These are phyloP conservation scores for Amphibolis antarctica DNA, from an alignment of 106 monocot species.

Conservation along the genomic window DNA sequence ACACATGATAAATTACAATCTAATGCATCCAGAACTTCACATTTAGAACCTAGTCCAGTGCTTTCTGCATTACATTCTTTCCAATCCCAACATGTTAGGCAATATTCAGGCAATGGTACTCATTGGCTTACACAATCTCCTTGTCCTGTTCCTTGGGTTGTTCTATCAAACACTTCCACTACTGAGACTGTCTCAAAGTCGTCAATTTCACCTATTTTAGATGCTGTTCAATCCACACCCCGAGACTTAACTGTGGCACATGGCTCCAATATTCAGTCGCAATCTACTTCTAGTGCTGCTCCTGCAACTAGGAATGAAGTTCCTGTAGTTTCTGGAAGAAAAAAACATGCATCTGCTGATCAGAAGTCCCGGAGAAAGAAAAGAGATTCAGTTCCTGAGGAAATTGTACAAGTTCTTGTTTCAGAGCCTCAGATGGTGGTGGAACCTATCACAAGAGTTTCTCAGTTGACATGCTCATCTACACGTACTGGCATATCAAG, in stretches of 20 bases:
- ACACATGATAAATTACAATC: slow-evolving; percentile 25
- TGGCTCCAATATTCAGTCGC: slow-evolving; percentile 25
- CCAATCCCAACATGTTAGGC: slow-evolving; percentile 38
- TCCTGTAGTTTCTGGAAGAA: slow-evolving; percentile 16
- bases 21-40: slow-evolving; percentile 32
- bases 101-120: slow-evolving; percentile 21
- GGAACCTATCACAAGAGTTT: slow-evolving; percentile 14
- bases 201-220: slow-evolving; percentile 27
- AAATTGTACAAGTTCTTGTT: too few species aligned
- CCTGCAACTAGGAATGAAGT: slow-evolving; percentile 11
- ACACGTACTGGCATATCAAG: slow-evolving; percentile 13
- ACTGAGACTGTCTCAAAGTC: slow-evolving; percentile 15
- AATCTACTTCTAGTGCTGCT: slow-evolving; percentile 31
- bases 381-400: too few species aligned
- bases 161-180: slow-evolving; percentile 26
- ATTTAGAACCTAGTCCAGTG: slow-evolving; percentile 41
- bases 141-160: slow-evolving; percentile 30
- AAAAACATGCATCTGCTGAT: slow-evolving; percentile 11
- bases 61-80: slow-evolving; percentile 44
- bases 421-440: slow-evolving; percentile 23
- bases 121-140: slow-evolving; percentile 35
- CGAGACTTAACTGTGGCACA: slow-evolving; percentile 25
- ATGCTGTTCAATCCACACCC: slow-evolving; percentile 32
- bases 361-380: slow-evolving; percentile 66
- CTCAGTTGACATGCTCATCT: slow-evolving; percentile 8